Base-by-base conservation (phyloP, 164 flowering plant genomes). In the Stephania cephalantha region DNA sequence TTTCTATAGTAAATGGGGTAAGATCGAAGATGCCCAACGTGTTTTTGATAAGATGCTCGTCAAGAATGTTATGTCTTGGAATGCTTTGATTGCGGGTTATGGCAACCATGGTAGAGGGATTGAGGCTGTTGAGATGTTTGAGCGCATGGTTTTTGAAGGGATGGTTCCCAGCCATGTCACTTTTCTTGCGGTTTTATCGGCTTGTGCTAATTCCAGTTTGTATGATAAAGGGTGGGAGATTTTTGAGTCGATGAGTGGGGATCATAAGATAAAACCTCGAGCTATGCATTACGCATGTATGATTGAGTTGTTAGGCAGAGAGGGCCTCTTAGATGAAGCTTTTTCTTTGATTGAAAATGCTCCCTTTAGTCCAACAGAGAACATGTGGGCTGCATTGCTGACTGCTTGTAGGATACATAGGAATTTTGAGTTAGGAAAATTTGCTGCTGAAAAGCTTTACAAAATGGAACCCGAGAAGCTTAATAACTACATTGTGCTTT, bases 381-480 rank as follows among this genome's bases (percentile, higher is more conserved):
- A 90, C 69, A 92, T 92, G 95, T 94, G 98, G 97, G 94, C 93
- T 68, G 94, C 98, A 45, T 82, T 90, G 79, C 82, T 94, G 67
- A 90, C 89, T 67, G 95, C 97, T 68, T 90, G 91, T 78, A 82
- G 97, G 78, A 79, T 86, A 69, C 89, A 90, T 76, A 87, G 84
- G 78, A 87, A 94, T 72, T 74, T 89, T 5, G 91, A 87, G 80
- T 91, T 94, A 17, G 98, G 97, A 13, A 90, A 85, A 81, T 84
- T 87, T 74, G 95, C 98, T 15, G 98, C 98, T 6, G 93, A 94
- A 83, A 88, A 85, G 71, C 86, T 92, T 31, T 88, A 86, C 35
- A 87, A 86, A 48, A 85, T 90, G 91, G 92, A 81, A 71, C 94
- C 97, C 5, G 88, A 85, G 75, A 94, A 90, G 81, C 89, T 94